Evolutionary conservation across 2,329 filamentous ascomycete species (phyloP).

Genomic region (Talaromyces sp.): DNA sequence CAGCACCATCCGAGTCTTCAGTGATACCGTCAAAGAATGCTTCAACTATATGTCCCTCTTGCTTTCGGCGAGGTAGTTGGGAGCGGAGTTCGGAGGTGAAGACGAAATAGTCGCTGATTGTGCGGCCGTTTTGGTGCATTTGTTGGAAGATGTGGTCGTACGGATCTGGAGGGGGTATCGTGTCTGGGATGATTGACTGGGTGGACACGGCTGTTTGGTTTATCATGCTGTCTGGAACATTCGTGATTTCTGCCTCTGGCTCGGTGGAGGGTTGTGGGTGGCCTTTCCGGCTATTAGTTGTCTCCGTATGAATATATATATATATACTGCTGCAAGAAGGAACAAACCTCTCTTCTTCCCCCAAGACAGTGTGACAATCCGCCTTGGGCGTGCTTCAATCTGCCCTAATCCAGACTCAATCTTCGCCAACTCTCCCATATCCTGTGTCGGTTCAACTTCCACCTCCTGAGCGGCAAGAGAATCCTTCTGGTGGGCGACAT

Average conservation of each 20-base stretch:
- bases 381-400: not conserved
- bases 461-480: not conserved
- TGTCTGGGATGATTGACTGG: constrained; percentile 2
- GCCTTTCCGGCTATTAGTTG: not conserved
- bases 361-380: not conserved
- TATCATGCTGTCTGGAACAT: not conserved
- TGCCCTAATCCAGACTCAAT: not conserved
- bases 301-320: not conserved
- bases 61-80: constrained; percentile 18
- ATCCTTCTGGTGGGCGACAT: not conserved
- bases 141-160: constrained; percentile 2
- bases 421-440: not conserved
- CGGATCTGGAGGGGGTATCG: not conserved
- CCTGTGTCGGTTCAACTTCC: not conserved
- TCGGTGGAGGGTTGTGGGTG: not conserved
- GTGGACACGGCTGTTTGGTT: not conserved
- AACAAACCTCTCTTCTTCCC: not conserved
- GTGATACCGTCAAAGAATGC: constrained; percentile 32
- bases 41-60: constrained; percentile 25
- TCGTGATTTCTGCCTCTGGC: not conserved
- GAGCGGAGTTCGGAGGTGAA: constrained; percentile 22
- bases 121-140: constrained; percentile 24
- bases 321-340: not conserved
- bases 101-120: constrained; percentile 28
- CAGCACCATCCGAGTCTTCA: constrained; percentile 12